phyloP scores from a whole-genome alignment of 2,329 filamentous ascomycete genomes.

The Tolypocladium tundrense region DNA sequence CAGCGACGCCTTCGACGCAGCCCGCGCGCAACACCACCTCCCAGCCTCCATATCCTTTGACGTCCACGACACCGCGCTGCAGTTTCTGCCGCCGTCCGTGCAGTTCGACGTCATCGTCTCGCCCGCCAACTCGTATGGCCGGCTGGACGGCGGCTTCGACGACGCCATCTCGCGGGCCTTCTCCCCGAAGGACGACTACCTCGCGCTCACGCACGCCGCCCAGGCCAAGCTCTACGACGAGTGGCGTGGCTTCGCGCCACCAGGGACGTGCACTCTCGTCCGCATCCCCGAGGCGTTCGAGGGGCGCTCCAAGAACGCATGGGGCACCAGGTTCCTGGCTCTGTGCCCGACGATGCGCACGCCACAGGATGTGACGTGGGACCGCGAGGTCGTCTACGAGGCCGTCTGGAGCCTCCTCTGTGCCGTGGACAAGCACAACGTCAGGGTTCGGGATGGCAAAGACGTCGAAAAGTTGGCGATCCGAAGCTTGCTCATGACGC shows the following conservation, averaged over 20 bases:
- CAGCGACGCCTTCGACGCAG: constrained; percentile 28
- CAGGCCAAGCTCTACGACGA: constrained; percentile 33
- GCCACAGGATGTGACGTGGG: constrained; percentile 33
- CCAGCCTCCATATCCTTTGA: constrained; percentile 18
- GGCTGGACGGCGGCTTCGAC: constrained; percentile 44
- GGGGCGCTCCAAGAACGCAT: constrained; percentile 21
- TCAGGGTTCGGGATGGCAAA: constrained; percentile 6
- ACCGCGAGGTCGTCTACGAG: constrained; percentile 42
- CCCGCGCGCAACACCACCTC: constrained; percentile 19
- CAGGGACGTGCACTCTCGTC: constrained; percentile 38
- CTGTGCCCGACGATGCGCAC: constrained; percentile 44
- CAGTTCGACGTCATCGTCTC: constrained; percentile 40
- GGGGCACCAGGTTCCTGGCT: constrained; percentile 32
- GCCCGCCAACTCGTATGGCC: constrained; percentile 43
- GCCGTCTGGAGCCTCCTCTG: constrained; percentile 42
- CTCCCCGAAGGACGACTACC: constrained; percentile 32
- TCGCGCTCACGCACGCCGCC: constrained; percentile 33
- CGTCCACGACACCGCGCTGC: constrained; percentile 28
- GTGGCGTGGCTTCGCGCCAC: constrained; percentile 39
- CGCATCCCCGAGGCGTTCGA: constrained; percentile 28
- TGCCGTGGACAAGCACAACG: constrained; percentile 37
- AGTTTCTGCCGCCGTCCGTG: constrained; percentile 20
- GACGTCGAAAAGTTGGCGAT: constrained; percentile 19
- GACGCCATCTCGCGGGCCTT: constrained; percentile 40
- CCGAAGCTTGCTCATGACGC: constrained; percentile 36